Evolutionary conservation across 73 alveolate species (phyloP).

Genomic region (Paraurostyla sp.): DNA sequence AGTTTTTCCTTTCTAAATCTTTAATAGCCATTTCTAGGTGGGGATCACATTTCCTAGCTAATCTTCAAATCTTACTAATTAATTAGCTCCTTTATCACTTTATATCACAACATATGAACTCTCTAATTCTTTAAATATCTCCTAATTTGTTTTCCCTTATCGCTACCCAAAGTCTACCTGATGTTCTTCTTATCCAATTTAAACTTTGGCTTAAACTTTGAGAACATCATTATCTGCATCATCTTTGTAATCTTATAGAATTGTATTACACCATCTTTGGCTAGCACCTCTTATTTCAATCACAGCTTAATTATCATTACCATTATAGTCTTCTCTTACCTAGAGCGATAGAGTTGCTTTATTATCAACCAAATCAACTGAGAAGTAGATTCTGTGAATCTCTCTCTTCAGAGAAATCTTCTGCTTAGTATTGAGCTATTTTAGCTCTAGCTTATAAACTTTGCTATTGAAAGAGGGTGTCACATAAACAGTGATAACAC

Average conservation of each 20-base stretch:
- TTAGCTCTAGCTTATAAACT: background rate
- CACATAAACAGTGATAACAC: background rate
- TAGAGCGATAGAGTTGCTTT: background rate
- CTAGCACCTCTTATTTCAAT: background rate
- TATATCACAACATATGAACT: background rate
- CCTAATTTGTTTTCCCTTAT: background rate
- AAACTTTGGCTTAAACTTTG: too few relatives aligned
- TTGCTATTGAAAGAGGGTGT: background rate
- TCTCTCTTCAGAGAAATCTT: background rate
- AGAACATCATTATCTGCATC: background rate
- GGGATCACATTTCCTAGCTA: too few relatives aligned
- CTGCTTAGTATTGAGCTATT: background rate
- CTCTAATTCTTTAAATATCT: background rate
- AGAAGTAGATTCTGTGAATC: background rate
- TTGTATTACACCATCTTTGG: background rate
- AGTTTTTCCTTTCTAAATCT: too few relatives aligned
- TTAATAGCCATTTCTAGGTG: too few relatives aligned
- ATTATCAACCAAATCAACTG: background rate
- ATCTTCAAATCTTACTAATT: too few relatives aligned
- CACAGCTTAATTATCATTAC: background rate
- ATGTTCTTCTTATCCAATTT: background rate
- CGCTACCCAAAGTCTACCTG: background rate
- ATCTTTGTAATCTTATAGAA: background rate
- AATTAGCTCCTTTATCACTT: too few relatives aligned
- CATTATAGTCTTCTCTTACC: background rate